A percentile compares a stretch with the other conserved stretches of the same genome.
phyloP scores from a whole-genome alignment of 2,329 filamentous ascomycete species.

The Fusarium sp. region DNA sequence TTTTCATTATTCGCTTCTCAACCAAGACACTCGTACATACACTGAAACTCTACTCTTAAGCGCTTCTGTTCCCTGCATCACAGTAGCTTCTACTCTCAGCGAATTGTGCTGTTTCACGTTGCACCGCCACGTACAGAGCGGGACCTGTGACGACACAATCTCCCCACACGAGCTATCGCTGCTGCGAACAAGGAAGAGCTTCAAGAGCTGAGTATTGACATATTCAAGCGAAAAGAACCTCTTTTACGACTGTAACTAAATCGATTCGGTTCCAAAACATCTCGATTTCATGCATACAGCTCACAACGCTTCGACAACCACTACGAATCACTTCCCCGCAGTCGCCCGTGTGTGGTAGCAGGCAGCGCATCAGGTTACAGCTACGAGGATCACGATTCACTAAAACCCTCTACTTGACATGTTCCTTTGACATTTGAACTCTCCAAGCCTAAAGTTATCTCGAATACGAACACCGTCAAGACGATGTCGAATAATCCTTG shows the following conservation, averaged over 20 bases:
- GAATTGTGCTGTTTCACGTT: constrained; percentile 16
- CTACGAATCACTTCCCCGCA: constrained; percentile 32
- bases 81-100: background rate
- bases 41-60: background rate
- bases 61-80: background rate
- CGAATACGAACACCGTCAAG: background rate
- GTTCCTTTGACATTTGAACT: constrained; percentile 14
- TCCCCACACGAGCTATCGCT: constrained; percentile 26
- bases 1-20: constrained; percentile 5
- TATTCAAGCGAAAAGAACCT: background rate
- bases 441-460: background rate
- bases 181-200: constrained; percentile 17
- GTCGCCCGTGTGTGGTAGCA: constrained; percentile 15
- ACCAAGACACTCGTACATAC: background rate
- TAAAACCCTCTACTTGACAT: constrained; percentile 11
- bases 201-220: background rate
- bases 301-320: constrained; percentile 7
- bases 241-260: background rate
- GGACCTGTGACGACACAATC: constrained; percentile 45
- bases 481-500: constrained; percentile 42
- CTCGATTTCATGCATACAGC: constrained; percentile 16
- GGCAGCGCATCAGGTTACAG: constrained; percentile 23
- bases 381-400: background rate
- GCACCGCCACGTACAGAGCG: constrained; percentile 36
- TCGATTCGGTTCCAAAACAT: background rate